Evolutionary conservation across 140 eudicot genomes (phyloP).

Genomic region (Bidens hawaiensis): DNA sequence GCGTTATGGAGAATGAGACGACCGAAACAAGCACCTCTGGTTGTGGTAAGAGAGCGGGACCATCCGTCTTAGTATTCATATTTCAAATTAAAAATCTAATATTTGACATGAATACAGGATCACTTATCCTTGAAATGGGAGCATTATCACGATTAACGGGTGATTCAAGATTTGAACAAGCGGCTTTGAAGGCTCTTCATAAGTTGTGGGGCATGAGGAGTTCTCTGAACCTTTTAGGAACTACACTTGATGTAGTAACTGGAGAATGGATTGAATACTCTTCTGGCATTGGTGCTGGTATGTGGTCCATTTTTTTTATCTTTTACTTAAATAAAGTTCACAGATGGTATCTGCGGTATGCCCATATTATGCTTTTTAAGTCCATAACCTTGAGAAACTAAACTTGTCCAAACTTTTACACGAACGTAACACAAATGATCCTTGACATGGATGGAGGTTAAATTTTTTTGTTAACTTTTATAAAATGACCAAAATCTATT

Average conservation of each 20-base stretch:
- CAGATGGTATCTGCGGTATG: too few species aligned
- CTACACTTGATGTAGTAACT: slow-evolving; percentile 85
- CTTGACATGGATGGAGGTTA: too few species aligned
- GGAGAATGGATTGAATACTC: slow-evolving; percentile 94
- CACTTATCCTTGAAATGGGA: slow-evolving; percentile 99
- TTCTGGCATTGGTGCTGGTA: slow-evolving; percentile 98
- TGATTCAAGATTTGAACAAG: slow-evolving; percentile 75
- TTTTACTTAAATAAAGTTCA: too few species aligned
- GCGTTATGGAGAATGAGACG: slow-evolving; percentile 87
- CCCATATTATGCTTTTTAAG: too few species aligned
- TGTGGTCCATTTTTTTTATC: background rate
- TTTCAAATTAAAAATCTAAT: too few species aligned
- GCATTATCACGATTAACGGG: slow-evolving; percentile 84
- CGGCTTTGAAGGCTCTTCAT: slow-evolving; percentile 82
- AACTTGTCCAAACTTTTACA: too few species aligned
- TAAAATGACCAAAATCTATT: too few species aligned
- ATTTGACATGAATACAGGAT: slow-evolving; percentile 46
- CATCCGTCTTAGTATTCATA: background rate
- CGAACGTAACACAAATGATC: too few species aligned
- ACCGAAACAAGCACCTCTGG: slow-evolving; percentile 98
- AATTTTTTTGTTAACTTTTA: too few species aligned
- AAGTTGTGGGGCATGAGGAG: slow-evolving; percentile 97
- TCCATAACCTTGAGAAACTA: too few species aligned
- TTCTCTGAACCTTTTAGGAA: slow-evolving; percentile 86
- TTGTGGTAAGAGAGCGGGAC: slow-evolving; percentile 57